Percentiles rank a stretch among this genome's conserved stretches.
Conservation (phyloP, 108 stramenopile species). For the Stephanodiscus minutulus region DNA sequence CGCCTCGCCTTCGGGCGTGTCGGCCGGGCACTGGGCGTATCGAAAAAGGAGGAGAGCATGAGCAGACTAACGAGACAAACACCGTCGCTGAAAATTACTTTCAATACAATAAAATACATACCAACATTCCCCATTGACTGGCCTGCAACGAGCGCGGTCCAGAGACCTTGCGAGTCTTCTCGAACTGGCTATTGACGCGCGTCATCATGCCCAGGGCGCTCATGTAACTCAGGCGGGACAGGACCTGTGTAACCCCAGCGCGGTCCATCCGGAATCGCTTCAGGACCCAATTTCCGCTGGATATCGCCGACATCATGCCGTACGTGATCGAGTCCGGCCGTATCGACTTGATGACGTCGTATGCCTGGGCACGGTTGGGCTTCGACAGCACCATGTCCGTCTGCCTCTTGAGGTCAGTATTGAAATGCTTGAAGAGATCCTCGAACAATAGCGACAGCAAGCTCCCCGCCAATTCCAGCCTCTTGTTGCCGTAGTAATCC, state of each 20-base stretch:
- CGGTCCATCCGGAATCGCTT: slow-evolving; percentile 99
- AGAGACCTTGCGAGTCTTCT: slow-evolving; percentile 96
- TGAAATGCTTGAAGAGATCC: slow-evolving; percentile 98
- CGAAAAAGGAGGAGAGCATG: background rate
- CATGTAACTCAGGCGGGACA: slow-evolving; percentile 92
- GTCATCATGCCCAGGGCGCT: slow-evolving; percentile 98
- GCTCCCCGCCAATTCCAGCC: slow-evolving; percentile 97
- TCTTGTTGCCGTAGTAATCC: slow-evolving; percentile 99
- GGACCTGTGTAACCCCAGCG: slow-evolving; percentile 97
- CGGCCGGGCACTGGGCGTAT: slow-evolving; percentile 82
- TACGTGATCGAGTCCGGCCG: slow-evolving; percentile 94
- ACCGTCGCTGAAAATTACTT: background rate
- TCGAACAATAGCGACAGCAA: slow-evolving; percentile 95
- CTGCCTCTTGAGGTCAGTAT: slow-evolving; percentile 91
- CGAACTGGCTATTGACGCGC: slow-evolving; percentile 96
- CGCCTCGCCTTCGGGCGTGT: slow-evolving; percentile 99
- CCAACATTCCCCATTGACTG: slow-evolving; percentile 98
- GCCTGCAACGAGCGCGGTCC: slow-evolving; percentile 97
- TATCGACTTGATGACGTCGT: slow-evolving; percentile 93
- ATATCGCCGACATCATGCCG: slow-evolving; percentile 95
- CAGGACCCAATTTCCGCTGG: slow-evolving; percentile 98
- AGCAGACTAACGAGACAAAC: background rate
- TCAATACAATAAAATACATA: background rate
- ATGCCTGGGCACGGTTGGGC: slow-evolving; percentile 91
- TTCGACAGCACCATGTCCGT: slow-evolving; percentile 95